Evolutionary conservation across 768 basidiomycete species (phyloP).

Genomic region (Tricholoma furcatifolium): DNA sequence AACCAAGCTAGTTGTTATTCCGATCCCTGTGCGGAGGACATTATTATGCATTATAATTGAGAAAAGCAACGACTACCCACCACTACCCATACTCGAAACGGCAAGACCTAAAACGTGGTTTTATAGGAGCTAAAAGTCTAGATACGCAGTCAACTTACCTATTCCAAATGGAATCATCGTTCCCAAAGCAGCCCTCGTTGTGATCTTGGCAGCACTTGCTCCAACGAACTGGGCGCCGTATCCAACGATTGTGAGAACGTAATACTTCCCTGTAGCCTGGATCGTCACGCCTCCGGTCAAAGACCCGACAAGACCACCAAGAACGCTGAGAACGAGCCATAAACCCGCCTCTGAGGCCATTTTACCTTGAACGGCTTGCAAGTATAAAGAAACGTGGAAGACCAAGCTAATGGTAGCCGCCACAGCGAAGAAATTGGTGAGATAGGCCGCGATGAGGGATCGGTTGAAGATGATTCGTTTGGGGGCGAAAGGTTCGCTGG

Average conservation of each 20-base stretch:
- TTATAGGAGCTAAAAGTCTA: not conserved
- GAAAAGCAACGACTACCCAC: constrained; percentile 20
- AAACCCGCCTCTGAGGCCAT: constrained; percentile 49
- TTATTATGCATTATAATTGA: not conserved
- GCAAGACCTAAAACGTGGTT: constrained; percentile 28
- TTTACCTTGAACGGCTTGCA: constrained; percentile 54
- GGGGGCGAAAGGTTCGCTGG: constrained; percentile 62
- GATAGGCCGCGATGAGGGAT: constrained; percentile 50
- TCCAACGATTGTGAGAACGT: constrained; percentile 43
- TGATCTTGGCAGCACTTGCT: constrained; percentile 32
- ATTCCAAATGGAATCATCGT: constrained; percentile 37
- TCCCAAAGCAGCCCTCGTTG: constrained; percentile 36
- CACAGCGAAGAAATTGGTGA: constrained; percentile 58
- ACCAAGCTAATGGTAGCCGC: constrained; percentile 42
- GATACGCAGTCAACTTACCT: constrained; percentile 31
- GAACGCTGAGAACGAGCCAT: constrained; percentile 48
- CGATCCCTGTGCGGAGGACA: constrained; percentile 35
- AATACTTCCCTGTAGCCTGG: constrained; percentile 59
- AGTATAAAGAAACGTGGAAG: constrained; percentile 55
- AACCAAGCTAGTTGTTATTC: constrained; percentile 56
- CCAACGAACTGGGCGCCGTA: constrained; percentile 40
- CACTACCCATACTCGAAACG: constrained; percentile 38
- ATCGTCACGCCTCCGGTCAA: constrained; percentile 52
- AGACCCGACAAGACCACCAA: constrained; percentile 48
- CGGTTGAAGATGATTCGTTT: constrained; percentile 49